These are phyloP conservation scores for Naganishia sp. DNA, from an alignment of 1,284 basidiomycete species.

Conservation along the genomic window DNA sequence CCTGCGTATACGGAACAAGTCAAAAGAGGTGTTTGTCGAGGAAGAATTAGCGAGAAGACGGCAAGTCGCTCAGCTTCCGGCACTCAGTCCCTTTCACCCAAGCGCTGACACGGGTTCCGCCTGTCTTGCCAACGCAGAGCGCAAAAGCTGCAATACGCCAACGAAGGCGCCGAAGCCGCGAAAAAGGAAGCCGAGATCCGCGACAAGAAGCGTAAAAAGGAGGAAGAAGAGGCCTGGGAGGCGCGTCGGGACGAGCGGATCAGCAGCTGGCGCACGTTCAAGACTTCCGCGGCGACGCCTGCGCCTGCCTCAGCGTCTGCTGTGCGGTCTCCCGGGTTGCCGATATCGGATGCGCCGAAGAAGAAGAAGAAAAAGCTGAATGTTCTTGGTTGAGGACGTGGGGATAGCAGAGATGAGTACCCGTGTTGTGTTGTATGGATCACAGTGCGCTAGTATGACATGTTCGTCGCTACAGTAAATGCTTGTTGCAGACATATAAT, in stretches of 20 bases:
- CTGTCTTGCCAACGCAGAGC: conserved; percentile 39
- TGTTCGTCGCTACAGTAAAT: background rate
- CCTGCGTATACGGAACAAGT: conserved; percentile 55
- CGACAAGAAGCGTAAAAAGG: conserved; percentile 55
- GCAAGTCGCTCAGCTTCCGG: conserved; percentile 40
- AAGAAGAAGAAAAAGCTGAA: conserved; percentile 35
- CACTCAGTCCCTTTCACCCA: background rate
- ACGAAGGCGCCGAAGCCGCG: conserved; percentile 60
- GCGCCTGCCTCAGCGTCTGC: background rate
- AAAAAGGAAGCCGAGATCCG: conserved; percentile 56
- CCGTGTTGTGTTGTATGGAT: background rate
- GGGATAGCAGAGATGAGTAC: background rate
- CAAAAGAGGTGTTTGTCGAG: conserved; percentile 60
- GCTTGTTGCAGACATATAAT: background rate
- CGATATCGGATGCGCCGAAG: conserved; percentile 3
- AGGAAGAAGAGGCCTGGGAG: conserved; percentile 59
- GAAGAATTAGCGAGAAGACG: conserved; percentile 58
- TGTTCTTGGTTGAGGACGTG: conserved; percentile 24
- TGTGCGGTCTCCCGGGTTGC: background rate
- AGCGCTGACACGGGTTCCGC: conserved; percentile 7
- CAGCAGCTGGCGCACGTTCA: conserved; percentile 49
- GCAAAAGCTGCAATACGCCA: conserved; percentile 57
- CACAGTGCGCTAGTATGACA: background rate
- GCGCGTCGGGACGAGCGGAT: conserved; percentile 51
- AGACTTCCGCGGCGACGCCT: conserved; percentile 19